Base-by-base conservation (phyloP, 2,329 filamentous ascomycete species). In the Aspergillus intermedius region DNA sequence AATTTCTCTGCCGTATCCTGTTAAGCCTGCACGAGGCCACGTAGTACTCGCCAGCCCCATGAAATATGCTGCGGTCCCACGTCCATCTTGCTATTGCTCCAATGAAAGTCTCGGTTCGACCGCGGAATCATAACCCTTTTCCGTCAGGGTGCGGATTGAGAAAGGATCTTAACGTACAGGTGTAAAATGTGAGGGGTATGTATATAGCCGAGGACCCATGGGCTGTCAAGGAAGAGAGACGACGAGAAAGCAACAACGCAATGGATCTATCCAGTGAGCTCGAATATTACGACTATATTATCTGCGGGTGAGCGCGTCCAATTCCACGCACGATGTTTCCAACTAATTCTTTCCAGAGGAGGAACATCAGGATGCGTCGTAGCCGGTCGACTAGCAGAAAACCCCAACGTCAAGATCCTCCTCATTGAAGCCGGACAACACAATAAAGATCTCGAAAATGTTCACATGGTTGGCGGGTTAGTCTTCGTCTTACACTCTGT, bases 321-420 rank as follows among this genome's bases (percentile, higher is more conserved):
- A 7, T 39, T 10, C 9, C 2, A 9, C 30, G 9, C 34, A 1
- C 3, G 2, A 12, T 2, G 2, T 28, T 9, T 13, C 19, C 42
- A 42, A 39, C 41, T 53, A 12, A 56, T 22, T 2, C 19, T 17
- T 4, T 10, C 6, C 23, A 73, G 74, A 46, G 74, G 73, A 34
- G 74, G 74, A 5, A 77, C 74, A 5, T 65, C 74, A 4, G 74
- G 74, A 17, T 75, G 74, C 54, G 74, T 77, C 1, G 69, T 77
- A 30, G 74, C 74, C 19, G 71, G 67, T 10, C 73, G 74, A 12
- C 64, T 77, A 2, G 73, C 74, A 0, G 74, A 76, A 54, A 70
- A 75, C 30, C 60, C 62, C 2, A 62, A 71, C 46, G 59, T 68
- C 4, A 68, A 56, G 4, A 60, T 77, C 15, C 65, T 75, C 9